Percentiles rank a stretch among this genome's conserved stretches.
Conservation (phyloP, 2,329 filamentous ascomycete species). For the Beauveria brongniartii region DNA sequence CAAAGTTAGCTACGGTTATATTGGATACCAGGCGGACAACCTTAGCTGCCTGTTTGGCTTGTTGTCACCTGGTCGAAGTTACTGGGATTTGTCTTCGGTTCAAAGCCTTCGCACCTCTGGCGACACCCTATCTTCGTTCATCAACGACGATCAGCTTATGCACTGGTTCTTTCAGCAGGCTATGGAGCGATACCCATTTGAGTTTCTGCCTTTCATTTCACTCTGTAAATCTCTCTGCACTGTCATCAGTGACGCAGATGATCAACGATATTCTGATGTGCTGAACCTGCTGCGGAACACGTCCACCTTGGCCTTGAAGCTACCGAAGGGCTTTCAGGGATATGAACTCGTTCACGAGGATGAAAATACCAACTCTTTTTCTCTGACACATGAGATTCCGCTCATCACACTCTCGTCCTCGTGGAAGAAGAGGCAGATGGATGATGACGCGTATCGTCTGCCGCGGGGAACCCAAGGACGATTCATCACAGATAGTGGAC, state of each 20-base stretch:
- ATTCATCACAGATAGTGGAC: slow-evolving; percentile 70
- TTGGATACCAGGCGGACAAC: slow-evolving; percentile 67
- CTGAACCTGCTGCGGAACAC: slow-evolving; percentile 60
- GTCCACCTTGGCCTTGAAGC: slow-evolving; percentile 65
- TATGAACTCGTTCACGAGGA: slow-evolving; percentile 79
- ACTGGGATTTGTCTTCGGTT: slow-evolving; percentile 42
- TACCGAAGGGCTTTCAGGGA: slow-evolving; percentile 63
- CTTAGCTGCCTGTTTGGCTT: slow-evolving; percentile 58
- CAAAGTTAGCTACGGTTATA: slow-evolving; percentile 54
- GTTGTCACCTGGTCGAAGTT: slow-evolving; percentile 45
- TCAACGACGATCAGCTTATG: slow-evolving; percentile 39
- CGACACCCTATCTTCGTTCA: slow-evolving; percentile 26
- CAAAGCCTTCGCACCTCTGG: slow-evolving; percentile 24
- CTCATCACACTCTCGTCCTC: slow-evolving; percentile 48
- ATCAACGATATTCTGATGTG: slow-evolving; percentile 41
- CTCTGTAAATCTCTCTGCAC: slow-evolving; percentile 57
- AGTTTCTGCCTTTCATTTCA: slow-evolving; percentile 69
- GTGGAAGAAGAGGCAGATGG: slow-evolving; percentile 34
- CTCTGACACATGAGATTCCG: slow-evolving; percentile 54
- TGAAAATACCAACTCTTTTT: slow-evolving; percentile 73
- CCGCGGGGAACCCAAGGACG: slow-evolving; percentile 58
- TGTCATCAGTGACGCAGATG: slow-evolving; percentile 22
- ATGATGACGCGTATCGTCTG: slow-evolving; percentile 51
- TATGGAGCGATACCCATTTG: slow-evolving; percentile 74
- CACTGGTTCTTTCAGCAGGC: slow-evolving; percentile 58